These are phyloP conservation scores for Xylaria bambusicola DNA, from an alignment of 495 filamentous ascomycete species.

Conservation along the genomic window DNA sequence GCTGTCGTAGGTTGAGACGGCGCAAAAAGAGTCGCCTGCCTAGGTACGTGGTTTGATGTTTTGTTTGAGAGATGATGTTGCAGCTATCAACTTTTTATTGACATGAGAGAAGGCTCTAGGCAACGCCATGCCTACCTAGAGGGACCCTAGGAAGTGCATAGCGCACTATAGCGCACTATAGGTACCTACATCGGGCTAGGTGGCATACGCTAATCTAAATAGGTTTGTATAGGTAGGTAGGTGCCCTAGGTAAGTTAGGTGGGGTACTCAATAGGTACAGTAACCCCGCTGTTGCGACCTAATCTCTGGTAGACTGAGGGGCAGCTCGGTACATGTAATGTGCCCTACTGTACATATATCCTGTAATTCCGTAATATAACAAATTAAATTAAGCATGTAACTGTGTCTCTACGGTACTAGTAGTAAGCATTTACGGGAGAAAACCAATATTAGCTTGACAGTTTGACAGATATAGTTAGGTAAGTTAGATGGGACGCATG, in stretches of 20 bases:
- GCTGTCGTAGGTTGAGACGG: background rate
- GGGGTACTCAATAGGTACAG: no score
- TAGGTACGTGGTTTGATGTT: background rate
- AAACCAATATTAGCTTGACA: no score
- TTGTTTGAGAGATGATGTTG: constrained; percentile 14
- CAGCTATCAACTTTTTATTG: constrained; percentile 20
- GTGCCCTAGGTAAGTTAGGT: background rate
- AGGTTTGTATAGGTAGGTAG: background rate
- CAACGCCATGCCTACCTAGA: constrained; percentile 8
- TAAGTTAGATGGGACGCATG: no score
- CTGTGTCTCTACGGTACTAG: background rate
- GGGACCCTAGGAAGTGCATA: no score
- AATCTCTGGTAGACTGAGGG: no score
- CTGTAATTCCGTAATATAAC: no score
- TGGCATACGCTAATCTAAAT: background rate
- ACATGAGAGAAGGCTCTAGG: constrained; percentile 17
- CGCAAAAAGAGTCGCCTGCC: background rate
- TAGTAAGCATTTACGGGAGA: no score
- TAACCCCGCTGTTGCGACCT: no score
- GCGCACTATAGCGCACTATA: no score
- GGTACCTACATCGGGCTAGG: background rate
- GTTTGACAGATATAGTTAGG: no score
- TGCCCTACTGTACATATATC: no score
- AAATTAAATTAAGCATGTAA: background rate
- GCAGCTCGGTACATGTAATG: no score